Conservation (phyloP, 306 rosid genomes). For the Trifolium fragiferum region DNA sequence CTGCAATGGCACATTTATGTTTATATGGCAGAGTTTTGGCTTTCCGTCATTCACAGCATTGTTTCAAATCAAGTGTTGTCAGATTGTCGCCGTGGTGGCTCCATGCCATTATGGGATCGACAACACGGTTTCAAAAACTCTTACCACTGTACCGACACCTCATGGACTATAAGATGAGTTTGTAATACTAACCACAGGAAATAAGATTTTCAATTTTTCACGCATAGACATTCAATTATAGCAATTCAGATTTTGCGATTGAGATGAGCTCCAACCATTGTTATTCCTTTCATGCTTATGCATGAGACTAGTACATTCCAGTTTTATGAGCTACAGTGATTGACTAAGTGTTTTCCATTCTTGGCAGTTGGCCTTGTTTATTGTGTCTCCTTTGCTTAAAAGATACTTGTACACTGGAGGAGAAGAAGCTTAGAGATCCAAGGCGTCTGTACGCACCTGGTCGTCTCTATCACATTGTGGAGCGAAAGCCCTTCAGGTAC, state of each 20-base stretch:
- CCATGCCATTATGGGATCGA: neutral
- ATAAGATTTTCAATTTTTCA: constrained; percentile 32
- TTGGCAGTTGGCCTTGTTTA: constrained; percentile 91
- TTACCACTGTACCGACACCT: neutral
- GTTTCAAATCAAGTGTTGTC: neutral
- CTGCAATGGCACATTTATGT: neutral
- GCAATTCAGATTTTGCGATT: constrained; percentile 32
- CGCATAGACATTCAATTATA: constrained; percentile 28
- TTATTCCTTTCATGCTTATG: constrained; percentile 36
- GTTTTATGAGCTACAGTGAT: constrained; percentile 31
- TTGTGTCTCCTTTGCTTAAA: constrained; percentile 84
- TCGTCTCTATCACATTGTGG: constrained; percentile 96
- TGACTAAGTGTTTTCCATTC: constrained; percentile 29
- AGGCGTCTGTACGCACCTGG: constrained; percentile 95
- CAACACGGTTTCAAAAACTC: neutral
- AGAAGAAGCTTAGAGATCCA: constrained; percentile 88
- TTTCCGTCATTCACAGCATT: too few species aligned
- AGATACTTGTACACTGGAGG: constrained; percentile 92
- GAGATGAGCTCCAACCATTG: constrained; percentile 28
- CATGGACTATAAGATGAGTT: neutral
- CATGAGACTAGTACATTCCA: constrained; percentile 37
- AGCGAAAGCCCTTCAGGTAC: constrained; percentile 93
- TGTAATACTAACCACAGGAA: constrained; percentile 7
- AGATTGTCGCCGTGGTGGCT: neutral
- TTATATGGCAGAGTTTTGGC: neutral